Evolutionary conservation across 768 basidiomycete genomes (phyloP).

Genomic region (Russula vinacea): DNA sequence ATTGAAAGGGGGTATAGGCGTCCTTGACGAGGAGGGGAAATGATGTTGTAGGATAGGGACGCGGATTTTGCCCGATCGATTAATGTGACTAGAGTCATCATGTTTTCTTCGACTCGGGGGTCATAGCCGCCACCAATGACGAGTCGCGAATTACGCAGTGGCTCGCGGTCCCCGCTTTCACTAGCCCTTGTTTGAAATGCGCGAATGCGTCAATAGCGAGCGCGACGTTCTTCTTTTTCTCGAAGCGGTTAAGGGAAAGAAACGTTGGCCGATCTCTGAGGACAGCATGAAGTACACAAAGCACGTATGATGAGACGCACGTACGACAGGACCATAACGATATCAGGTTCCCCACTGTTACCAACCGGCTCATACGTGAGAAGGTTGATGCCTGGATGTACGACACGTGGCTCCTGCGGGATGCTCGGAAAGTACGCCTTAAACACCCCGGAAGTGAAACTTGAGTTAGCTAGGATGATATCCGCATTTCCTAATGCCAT

Average conservation of each 20-base stretch:
- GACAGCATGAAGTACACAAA: constrained; percentile 10
- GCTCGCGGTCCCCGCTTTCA: constrained; percentile 21
- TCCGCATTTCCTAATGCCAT: constrained; percentile 72
- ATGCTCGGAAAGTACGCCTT: constrained; percentile 71
- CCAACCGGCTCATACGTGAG: constrained; percentile 55
- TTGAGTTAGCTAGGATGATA: constrained; percentile 85
- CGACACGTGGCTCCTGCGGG: constrained; percentile 57
- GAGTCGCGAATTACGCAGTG: constrained; percentile 51
- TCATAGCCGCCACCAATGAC: constrained; percentile 94
- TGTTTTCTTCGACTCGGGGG: constrained; percentile 80
- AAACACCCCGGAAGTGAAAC: constrained; percentile 84
- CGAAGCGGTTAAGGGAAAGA: constrained; percentile 90
- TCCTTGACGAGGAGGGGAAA: constrained; percentile 45
- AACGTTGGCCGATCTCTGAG: constrained; percentile 65
- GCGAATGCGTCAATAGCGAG: constrained; percentile 82
- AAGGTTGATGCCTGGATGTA: constrained; percentile 94
- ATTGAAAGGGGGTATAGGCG: constrained; percentile 43
- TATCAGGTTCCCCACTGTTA: constrained; percentile 49
- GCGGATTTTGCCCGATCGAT: constrained; percentile 54
- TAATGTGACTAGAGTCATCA: constrained; percentile 60
- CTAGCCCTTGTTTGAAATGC: constrained; percentile 41
- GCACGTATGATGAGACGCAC: constrained; percentile 32
- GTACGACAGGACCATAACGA: constrained; percentile 56
- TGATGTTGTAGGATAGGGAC: constrained; percentile 57
- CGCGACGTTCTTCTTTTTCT: constrained; percentile 87